Evolutionary conservation across 1,284 basidiomycete genomes (phyloP), one percentile per base, ranked within the genome.

Genomic region (Heterobasidion parviporum): DNA sequence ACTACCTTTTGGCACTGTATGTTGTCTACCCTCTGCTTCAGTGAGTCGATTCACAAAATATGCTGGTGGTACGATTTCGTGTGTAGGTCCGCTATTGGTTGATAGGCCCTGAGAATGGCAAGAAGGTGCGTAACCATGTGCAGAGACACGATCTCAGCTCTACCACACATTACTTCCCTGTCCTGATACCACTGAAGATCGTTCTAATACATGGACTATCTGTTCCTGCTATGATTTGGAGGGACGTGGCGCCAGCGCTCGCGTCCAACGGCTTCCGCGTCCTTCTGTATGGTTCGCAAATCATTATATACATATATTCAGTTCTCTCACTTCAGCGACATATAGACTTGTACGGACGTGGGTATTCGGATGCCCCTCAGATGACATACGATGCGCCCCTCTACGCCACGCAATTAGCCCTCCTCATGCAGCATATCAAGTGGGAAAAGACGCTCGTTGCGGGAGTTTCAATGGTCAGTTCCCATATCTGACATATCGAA

Each of bases 141-240:
- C 3, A 52, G 35, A 36, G 5, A 45, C n/a, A 36, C 4, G 38
- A 41, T n/a, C 38, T 34, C 10, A 49, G n/a, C 16, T 53, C 33
- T 52, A 34, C 4, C 26, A 1, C 43, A 15, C 26, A 8, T 18
- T 44, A 16, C 50, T 57, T 47, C 41, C 33, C 26, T 14, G 48
- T 50, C 50, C 16, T 55, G 50, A 51, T 48, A n/a, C 20, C 35
- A 46, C 45, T 53, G 35, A 52, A 89, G 87, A 73, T 90, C 36
- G 80, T 87, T 10, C 74, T 90, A n/a, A 82, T 90, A 8, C 85
- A 89, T 59, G 88, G 87, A 8, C 75, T 89, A n/a, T 87, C 85
- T 9, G 79, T 89, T 35, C 88, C 88, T 7, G 74, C 84, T 20
- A 80, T 89, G 51, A 77, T 89, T 54, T 90, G 86, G 85, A 83